phyloP scores from a whole-genome alignment of 225 moss, liverwort and hornwort species.

The Pseudisothecium myosuroides region DNA sequence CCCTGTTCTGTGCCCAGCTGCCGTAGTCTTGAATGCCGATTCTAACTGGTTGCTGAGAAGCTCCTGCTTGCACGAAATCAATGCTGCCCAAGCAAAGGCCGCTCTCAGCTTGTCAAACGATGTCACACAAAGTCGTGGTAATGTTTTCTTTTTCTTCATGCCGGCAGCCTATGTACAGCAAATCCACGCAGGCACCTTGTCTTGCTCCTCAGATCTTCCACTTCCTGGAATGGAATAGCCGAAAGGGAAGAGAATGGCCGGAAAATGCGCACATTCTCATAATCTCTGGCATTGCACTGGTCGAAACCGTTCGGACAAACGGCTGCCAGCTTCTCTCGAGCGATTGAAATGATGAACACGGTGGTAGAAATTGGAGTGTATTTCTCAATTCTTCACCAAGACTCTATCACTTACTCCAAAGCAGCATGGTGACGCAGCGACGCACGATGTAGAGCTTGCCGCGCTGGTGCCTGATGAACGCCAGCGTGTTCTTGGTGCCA shows the following conservation, averaged over 20 bases:
- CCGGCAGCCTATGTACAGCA: neutral
- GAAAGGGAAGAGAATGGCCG: neutral
- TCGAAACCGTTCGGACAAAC: neutral
- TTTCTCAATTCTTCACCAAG: neutral
- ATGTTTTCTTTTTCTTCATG: neutral
- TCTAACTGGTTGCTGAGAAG: neutral
- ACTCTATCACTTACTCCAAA: slow-evolving; percentile 24
- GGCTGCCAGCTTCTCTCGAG: neutral
- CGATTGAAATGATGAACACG: neutral
- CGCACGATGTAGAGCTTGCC: slow-evolving; percentile 70
- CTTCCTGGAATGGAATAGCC: neutral
- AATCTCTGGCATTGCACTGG: neutral
- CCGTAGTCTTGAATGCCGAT: neutral
- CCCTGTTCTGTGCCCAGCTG: neutral
- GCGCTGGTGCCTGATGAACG: slow-evolving; percentile 50
- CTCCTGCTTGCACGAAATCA: neutral
- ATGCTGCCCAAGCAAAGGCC: neutral
- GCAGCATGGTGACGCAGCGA: slow-evolving; percentile 61
- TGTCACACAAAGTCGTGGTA: neutral
- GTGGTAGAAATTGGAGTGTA: neutral
- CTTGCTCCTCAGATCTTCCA: neutral
- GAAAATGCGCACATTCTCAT: neutral
- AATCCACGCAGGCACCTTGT: neutral
- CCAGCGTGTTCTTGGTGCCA: slow-evolving; percentile 34
- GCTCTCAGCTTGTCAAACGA: neutral